Evolutionary conservation across 73 alveolate species (phyloP), one percentile per base, ranked within the genome.

Genomic region (Tetrahymena borealis): DNA sequence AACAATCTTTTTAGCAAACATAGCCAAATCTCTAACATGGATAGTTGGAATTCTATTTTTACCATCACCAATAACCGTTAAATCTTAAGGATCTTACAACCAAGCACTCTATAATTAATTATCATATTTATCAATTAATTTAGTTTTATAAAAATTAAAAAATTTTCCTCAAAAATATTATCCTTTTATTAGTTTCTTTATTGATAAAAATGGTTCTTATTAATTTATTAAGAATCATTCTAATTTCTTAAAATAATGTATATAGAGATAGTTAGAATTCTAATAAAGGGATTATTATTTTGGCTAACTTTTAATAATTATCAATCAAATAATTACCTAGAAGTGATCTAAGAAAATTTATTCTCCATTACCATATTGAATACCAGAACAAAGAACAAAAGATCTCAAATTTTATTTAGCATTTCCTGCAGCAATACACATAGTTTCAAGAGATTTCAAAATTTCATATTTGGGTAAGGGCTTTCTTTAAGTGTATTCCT

Each of bases 361-460:
- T 38, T 95, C 97, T 39, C 97, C 97, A 79, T 93, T 94, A 40
- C 97, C 97, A 40, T 95, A 95, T 31, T 93, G 39, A 3, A 95
- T 93, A 33, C 97, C 97, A 33, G 97, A 41, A 37, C 96, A 94
- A 16, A 95, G 91, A 6, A 95, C 91, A 39, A 91, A 94, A 16
- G 97, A 35, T 33, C 78, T 78, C 7, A 95, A 40, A 33, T 78
- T 78, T 32, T 95, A 92, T 35, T 91, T 93, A 79, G 90, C 85
- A 60, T 60, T 60, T 60, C 85, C 91, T 28, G 91, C 39, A 18
- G 92, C 91, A 32, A 93, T 41, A 39, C 95, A 93, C 36, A 93
- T 20, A 24, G 92, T 39, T 90, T 93, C 95, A 1, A 93, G 78
- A 28, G 95, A 93, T 20, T 92, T 79, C 39, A 93, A 93, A 6